Percentiles rank a stretch among this genome's conserved stretches.
Conservation (phyloP, 179 eudicot genomes). For the Beta lomatogona region DNA sequence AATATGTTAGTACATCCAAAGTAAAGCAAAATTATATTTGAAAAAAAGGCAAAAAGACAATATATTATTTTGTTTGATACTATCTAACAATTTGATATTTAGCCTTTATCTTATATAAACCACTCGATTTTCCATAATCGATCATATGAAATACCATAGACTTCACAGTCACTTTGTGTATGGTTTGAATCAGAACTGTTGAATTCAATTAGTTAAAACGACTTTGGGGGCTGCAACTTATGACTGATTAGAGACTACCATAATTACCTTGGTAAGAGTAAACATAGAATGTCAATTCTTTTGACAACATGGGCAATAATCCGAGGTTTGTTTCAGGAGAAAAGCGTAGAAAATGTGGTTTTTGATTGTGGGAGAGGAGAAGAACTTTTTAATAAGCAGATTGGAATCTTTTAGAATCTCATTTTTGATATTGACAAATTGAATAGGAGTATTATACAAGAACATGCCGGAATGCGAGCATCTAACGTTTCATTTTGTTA, state of each 20-base stretch:
- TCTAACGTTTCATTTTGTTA: neutral
- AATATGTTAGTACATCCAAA: too few relatives aligned
- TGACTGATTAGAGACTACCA: neutral
- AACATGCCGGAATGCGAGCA: conserved; percentile 25
- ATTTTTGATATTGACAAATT: neutral
- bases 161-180: too few relatives aligned
- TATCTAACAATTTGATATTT: too few relatives aligned
- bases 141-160: too few relatives aligned
- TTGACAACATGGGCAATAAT: conserved; percentile 6
- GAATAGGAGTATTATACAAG: neutral
- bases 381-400: conserved; percentile 1
- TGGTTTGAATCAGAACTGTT: too few relatives aligned
- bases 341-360: neutral
- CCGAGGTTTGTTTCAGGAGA: conserved; percentile 2
- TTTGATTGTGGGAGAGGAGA: conserved; percentile 4
- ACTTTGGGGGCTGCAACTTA: neutral
- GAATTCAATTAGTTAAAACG: too few relatives aligned
- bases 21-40: too few relatives aligned
- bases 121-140: too few relatives aligned
- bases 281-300: conserved; percentile 13
- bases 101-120: too few relatives aligned
- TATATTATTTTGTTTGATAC: too few relatives aligned
- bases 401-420: conserved; percentile 24
- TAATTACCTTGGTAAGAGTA: conserved; percentile 2
- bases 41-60: too few relatives aligned